Percentiles rank a stretch among this genome's conserved stretches.
Conservation (phyloP, 768 basidiomycete genomes). For the Pleurotus salmoneostramineus region DNA sequence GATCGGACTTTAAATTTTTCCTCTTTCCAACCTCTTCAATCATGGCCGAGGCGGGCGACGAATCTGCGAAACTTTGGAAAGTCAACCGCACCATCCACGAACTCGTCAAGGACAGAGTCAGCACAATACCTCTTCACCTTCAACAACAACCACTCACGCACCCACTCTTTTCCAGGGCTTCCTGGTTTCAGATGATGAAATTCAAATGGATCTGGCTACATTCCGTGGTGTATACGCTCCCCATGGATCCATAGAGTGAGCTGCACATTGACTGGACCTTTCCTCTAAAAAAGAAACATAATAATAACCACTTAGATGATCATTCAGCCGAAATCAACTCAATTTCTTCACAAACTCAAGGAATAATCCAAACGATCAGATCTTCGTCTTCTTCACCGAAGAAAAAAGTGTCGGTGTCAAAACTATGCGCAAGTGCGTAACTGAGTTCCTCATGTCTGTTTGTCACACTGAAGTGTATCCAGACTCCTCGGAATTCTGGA, state of each 20-base stretch:
- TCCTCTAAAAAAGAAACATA: background rate
- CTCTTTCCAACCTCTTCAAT: conserved; percentile 22
- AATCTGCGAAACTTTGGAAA: conserved; percentile 89
- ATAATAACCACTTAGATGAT: conserved; percentile 10
- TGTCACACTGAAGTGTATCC: conserved; percentile 8
- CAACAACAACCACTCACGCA: conserved; percentile 23
- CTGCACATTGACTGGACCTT: too few species aligned
- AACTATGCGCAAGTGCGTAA: conserved; percentile 91
- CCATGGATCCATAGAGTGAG: conserved; percentile 83
- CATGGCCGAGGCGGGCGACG: conserved; percentile 69
- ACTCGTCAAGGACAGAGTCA: conserved; percentile 90
- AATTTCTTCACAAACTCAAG: conserved; percentile 85
- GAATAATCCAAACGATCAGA: conserved; percentile 66
- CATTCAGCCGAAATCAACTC: conserved; percentile 73
- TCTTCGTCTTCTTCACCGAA: conserved; percentile 95
- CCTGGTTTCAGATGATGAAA: conserved; percentile 91
- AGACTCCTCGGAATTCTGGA: conserved; percentile 90
- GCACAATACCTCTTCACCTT: conserved; percentile 17
- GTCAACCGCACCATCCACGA: conserved; percentile 96
- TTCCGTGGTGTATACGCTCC: conserved; percentile 76
- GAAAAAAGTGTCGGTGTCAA: conserved; percentile 95
- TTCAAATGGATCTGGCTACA: conserved; percentile 76
- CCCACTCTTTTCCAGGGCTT: conserved; percentile 63
- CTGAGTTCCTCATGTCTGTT: background rate
- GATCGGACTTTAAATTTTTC: conserved; percentile 57